Conservation (phyloP, 495 filamentous ascomycete genomes). For the Penicillium pancosmium region DNA sequence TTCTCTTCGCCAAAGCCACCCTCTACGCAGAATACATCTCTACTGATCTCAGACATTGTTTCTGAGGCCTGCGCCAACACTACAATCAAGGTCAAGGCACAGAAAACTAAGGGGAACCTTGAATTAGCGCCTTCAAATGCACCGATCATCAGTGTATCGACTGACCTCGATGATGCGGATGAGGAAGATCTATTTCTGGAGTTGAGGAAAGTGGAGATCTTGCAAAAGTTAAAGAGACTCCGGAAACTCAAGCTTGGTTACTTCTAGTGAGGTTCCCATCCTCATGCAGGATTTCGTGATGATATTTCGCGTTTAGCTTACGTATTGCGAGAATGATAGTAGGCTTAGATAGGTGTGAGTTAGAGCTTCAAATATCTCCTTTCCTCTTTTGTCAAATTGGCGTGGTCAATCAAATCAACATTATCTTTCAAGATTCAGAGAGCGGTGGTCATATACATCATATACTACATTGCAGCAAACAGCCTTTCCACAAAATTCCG, state of each 20-base stretch:
- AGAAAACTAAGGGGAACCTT: conserved; percentile 20
- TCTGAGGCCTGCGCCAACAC: neutral
- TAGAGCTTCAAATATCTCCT: no score
- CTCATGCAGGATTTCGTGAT: no score
- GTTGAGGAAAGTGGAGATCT: conserved; percentile 43
- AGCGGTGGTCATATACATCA: no score
- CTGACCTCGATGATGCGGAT: conserved; percentile 41
- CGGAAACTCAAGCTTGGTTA: conserved; percentile 30
- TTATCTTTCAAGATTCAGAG: no score
- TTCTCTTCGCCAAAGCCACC: neutral
- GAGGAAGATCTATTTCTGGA: conserved; percentile 47
- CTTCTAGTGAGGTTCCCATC: conserved; percentile 13
- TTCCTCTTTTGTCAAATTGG: no score
- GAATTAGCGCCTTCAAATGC: conserved; percentile 20
- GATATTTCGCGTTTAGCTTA: no score
- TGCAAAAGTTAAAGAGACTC: conserved; percentile 43
- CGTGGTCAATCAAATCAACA: no score
- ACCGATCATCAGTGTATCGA: conserved; percentile 27
- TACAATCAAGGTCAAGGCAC: conserved; percentile 13
- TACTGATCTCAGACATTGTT: conserved; percentile 11
- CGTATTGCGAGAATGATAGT: no score
- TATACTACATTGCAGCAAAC: no score
- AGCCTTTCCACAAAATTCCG: no score
- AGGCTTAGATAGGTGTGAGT: no score
- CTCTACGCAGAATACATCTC: neutral